Evolutionary conservation across 2,329 filamentous ascomycete genomes (phyloP).

Genomic region (Colletotrichum costaricense): DNA sequence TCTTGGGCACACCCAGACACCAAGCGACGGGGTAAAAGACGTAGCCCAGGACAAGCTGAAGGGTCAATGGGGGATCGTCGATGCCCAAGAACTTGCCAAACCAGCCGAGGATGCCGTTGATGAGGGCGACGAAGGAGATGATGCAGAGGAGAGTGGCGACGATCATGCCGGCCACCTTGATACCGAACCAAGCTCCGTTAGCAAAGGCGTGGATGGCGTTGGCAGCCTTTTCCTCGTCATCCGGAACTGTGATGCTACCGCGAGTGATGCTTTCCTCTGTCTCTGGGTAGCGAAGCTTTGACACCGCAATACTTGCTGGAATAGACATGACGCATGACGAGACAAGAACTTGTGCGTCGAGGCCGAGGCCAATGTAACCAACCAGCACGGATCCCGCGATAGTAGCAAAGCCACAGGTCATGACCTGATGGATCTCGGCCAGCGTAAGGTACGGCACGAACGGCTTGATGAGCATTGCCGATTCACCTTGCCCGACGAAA

Average conservation of each 20-base stretch:
- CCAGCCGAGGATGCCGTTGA: slow-evolving; percentile 78
- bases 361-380: slow-evolving; percentile 76
- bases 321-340: slow-evolving; percentile 85
- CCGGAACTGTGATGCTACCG: slow-evolving; percentile 75
- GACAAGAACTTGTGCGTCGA: slow-evolving; percentile 77
- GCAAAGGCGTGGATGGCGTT: slow-evolving; percentile 80
- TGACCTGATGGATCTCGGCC: slow-evolving; percentile 80
- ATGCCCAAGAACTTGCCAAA: slow-evolving; percentile 79
- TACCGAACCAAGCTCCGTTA: slow-evolving; percentile 78
- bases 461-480: slow-evolving; percentile 79
- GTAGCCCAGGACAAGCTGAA: slow-evolving; percentile 78
- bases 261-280: slow-evolving; percentile 78
- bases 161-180: slow-evolving; percentile 83
- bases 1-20: slow-evolving; percentile 69
- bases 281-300: slow-evolving; percentile 79
- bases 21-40: slow-evolving; percentile 79
- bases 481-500: slow-evolving; percentile 84
- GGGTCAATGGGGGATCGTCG: slow-evolving; percentile 64
- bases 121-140: slow-evolving; percentile 74
- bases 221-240: slow-evolving; percentile 70
- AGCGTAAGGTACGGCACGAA: slow-evolving; percentile 78
- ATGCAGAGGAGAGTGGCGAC: slow-evolving; percentile 78
- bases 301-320: slow-evolving; percentile 77
- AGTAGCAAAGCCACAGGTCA: slow-evolving; percentile 81
- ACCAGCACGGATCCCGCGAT: slow-evolving; percentile 80